Conservation (phyloP, 2,329 filamentous ascomycete genomes). For the Exophiala sp. region DNA sequence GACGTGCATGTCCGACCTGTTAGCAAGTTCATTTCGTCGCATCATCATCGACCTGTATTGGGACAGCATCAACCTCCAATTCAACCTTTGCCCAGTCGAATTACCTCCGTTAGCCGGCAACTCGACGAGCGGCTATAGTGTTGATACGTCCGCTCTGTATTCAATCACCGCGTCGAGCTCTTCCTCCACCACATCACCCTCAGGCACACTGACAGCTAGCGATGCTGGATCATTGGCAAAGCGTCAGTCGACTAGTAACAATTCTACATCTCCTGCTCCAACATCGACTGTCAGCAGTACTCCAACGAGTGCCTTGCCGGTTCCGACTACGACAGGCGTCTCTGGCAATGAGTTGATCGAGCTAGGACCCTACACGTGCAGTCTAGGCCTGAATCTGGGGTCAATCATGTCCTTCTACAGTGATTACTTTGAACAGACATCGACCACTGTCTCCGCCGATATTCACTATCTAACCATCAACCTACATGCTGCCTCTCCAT, state of each 20-base stretch:
- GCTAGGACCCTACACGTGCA: constrained; percentile 56
- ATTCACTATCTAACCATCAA: constrained; percentile 56
- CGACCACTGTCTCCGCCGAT: constrained; percentile 54
- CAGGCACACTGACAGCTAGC: neutral
- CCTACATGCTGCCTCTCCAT: constrained; percentile 54
- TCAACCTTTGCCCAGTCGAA: constrained; percentile 59
- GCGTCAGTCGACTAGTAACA: constrained; percentile 2
- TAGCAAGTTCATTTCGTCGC: constrained; percentile 57
- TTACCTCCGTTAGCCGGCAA: constrained; percentile 23
- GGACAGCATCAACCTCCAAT: constrained; percentile 52
- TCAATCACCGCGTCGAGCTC: constrained; percentile 16
- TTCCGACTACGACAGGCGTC: constrained; percentile 25
- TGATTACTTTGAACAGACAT: constrained; percentile 53
- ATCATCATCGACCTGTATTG: constrained; percentile 62
- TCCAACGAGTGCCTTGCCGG: constrained; percentile 12
- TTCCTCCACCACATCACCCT: neutral
- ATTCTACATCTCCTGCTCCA: neutral
- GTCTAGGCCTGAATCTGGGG: constrained; percentile 49
- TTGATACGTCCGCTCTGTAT: constrained; percentile 16
- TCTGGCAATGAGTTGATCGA: constrained; percentile 31
- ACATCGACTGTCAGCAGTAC: constrained; percentile 4
- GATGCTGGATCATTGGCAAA: neutral
- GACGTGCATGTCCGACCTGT: constrained; percentile 61
- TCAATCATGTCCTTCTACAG: constrained; percentile 50
- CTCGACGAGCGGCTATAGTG: constrained; percentile 17